phyloP scores from a whole-genome alignment of 192 early-diverging fungal genomes.

The Rhizoclosmatium globosum region DNA sequence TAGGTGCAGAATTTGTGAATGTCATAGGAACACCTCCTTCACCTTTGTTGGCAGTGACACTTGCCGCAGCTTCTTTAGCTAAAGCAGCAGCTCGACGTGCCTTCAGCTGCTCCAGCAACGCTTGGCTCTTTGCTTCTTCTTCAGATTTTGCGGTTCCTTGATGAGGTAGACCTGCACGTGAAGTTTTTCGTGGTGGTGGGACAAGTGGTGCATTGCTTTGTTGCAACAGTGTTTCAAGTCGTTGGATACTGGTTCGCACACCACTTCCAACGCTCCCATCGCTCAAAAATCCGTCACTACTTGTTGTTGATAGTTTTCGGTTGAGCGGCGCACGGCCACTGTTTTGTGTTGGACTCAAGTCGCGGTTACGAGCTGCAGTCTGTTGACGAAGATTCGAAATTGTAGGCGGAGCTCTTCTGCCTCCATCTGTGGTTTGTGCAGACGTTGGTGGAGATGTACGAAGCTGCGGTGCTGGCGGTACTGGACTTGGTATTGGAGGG shows the following conservation, averaged over 20 bases:
- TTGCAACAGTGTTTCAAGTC: conserved; percentile 20
- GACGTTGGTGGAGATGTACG: neutral
- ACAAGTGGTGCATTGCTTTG: conserved; percentile 17
- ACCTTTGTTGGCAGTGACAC: neutral
- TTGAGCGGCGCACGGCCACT: neutral
- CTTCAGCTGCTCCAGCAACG: neutral
- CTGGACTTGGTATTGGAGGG: neutral
- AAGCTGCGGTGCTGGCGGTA: neutral
- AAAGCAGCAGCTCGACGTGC: neutral
- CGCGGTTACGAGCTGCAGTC: neutral
- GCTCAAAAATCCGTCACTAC: conserved; percentile 6
- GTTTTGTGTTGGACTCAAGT: neutral
- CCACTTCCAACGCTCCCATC: neutral
- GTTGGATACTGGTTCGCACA: conserved; percentile 25
- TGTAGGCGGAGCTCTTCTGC: conserved; percentile 19
- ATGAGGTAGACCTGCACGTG: neutral
- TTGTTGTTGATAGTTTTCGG: conserved; percentile 8
- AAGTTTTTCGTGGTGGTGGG: neutral
- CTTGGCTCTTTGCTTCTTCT: neutral
- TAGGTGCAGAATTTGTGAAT: neutral
- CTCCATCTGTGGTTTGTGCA: neutral
- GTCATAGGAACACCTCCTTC: neutral
- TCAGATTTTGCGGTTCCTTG: neutral
- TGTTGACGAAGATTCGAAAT: conserved; percentile 25
- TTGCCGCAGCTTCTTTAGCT: neutral